Base-by-base conservation (phyloP, 352 stramenopile species). In the Phytophthora foliorum region DNA sequence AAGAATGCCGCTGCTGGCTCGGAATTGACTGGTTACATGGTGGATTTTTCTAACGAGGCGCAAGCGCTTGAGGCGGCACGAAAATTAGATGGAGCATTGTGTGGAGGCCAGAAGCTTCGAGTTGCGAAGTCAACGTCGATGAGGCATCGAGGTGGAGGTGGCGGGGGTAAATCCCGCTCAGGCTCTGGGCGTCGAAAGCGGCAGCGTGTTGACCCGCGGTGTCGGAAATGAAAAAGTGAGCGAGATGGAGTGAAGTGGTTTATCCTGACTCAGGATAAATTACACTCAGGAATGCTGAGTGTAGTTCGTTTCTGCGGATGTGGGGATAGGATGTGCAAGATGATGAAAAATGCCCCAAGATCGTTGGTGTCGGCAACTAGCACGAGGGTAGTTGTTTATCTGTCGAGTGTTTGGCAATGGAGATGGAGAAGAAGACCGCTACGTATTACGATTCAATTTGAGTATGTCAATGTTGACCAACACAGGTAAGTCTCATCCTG, bases 121-220 rank as follows among this genome's bases (percentile, higher is more conserved):
- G 82, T 82, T 16, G 63, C 1, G 11, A 79, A 53, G 48, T 34
- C 53, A 36, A 60, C 48, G 39, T 63, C 60, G 42, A 65, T 46
- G 21, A 75, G 34, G 36, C 59, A 69, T 39, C 68, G 72, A 68
- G 57, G 62, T 25, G 32, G 42, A 65, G 59, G 50, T 27, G 65
- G 60, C 42, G 61, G 71, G 4, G 62, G 67, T 2, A 80, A 80
- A 57, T 17, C 58, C 14, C 72, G 79, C 3, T 55, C 70, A 9
- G 75, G 60, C 0, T 77, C 84, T 21, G 82, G 86, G 29, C 80
- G 81, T 52, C 82, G 86, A 25, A 93, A 93, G 65, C 74, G 86
- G 27, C 86, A 93, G 62, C 83, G 86, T 34, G 59, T 93, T 25
- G 86, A 92, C 51, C 71, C 62, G 22, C 75, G 82, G 29, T 76